Evolutionary conservation across 2,329 filamentous ascomycete genomes (phyloP), one percentile per base, ranked within the genome.

Genomic region (Xylaria sp.): DNA sequence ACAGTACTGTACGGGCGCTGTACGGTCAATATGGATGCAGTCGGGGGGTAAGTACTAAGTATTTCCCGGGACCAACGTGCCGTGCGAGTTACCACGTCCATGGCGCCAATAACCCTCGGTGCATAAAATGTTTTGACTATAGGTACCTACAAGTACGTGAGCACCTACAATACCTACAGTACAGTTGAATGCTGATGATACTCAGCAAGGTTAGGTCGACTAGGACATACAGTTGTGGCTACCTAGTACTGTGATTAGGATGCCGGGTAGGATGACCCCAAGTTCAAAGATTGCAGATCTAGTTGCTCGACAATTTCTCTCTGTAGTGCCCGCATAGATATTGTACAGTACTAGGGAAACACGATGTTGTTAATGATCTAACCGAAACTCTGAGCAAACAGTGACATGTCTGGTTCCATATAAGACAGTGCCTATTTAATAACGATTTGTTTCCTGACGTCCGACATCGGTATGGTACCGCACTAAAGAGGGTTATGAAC

Each of bases 11-110:
- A n/a, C n/a, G n/a, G n/a, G n/a, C n/a, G n/a, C n/a, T n/a, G n/a
- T n/a, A n/a, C n/a, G n/a, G 25, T 21, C 25, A 29, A 43, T 44
- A n/a, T 46, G 43, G 3, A 43, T 40, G 33, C 31, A 35, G n/a
- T 29, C 33, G 38, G 41, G 21, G 27, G 10, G 13, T 3, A 58
- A 17, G 27, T 3, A 27, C n/a, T n/a, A 27, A 23, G 38, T 29
- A 41, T 47, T 40, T 47, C 46, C 49, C 46, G 52, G 46, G 46
- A 54, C 15, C 35, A 54, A 35, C 43, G 25, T 46, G 52, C 46
- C 52, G 53, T 52, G 33, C 41, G 35, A 57, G 51, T 48, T 53
- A 58, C 59, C 59, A 17, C 37, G 54, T 49, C 54, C 54, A 49
- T 56, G 54, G 44, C 54, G 35, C 44, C 43, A 56, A 40, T 41